Percentiles rank a stretch among this genome's conserved stretches.
These are phyloP conservation scores for Davidsoniella neocaledoniae DNA, from an alignment of 2,329 filamentous ascomycete species.

Conservation along the genomic window DNA sequence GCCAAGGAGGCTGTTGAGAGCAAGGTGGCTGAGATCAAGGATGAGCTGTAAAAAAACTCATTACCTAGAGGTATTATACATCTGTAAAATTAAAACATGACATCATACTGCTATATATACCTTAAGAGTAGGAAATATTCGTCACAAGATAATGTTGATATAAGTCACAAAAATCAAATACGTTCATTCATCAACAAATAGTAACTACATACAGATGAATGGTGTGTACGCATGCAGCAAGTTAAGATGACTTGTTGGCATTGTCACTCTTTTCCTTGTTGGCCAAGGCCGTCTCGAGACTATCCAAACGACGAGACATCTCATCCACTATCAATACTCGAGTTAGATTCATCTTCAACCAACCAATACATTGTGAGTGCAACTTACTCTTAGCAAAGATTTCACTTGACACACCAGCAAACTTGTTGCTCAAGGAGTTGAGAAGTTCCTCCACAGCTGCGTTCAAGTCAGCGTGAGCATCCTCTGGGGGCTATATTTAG, in stretches of 20 bases:
- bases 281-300: conserved; percentile 57
- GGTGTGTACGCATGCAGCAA: background rate
- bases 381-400: conserved; percentile 72
- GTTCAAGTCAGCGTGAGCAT: conserved; percentile 44
- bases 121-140: too few relatives aligned
- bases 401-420: conserved; percentile 68
- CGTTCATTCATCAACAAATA: background rate
- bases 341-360: conserved; percentile 46
- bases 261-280: conserved; percentile 32
- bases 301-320: conserved; percentile 75
- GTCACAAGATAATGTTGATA: background rate
- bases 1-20: background rate
- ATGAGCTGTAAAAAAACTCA: conserved; percentile 44
- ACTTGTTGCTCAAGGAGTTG: conserved; percentile 71
- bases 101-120: too few relatives aligned
- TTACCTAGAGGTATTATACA: too few relatives aligned
- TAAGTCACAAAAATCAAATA: background rate
- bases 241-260: conserved; percentile 21
- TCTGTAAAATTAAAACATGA: too few relatives aligned
- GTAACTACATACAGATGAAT: too few relatives aligned
- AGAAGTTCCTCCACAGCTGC: conserved; percentile 74
- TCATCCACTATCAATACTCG: conserved; percentile 56
- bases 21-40: conserved; percentile 31
- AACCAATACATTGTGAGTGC: conserved; percentile 38
- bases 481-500: background rate